Conservation (phyloP, 495 filamentous ascomycete genomes). For the Talaromyces stipitatus region DNA sequence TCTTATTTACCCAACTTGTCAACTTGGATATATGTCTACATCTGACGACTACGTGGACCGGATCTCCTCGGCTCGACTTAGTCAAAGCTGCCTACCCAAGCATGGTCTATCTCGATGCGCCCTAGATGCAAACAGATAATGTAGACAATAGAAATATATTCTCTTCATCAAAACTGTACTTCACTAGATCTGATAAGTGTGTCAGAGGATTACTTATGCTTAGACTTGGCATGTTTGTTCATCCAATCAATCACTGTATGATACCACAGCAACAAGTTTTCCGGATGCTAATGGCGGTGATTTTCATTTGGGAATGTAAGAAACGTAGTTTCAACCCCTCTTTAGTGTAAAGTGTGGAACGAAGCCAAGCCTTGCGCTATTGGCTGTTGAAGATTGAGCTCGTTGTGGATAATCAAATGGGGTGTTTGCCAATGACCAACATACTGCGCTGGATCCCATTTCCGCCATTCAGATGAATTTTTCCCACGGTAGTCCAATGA, state of each 20-base stretch:
- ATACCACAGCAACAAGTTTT: conserved; percentile 3
- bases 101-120: too few relatives aligned
- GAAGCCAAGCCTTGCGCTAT: conserved; percentile 34
- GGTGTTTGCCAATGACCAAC: conserved; percentile 29
- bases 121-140: too few relatives aligned
- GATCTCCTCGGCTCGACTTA: too few relatives aligned
- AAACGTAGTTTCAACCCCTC: conserved; percentile 50
- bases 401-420: conserved; percentile 41
- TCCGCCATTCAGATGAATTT: conserved; percentile 34
- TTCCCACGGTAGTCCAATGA: conserved; percentile 38
- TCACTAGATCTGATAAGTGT: too few relatives aligned
- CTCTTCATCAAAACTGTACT: too few relatives aligned
- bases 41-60: too few relatives aligned
- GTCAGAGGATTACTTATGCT: too few relatives aligned
- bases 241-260: background rate
- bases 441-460: conserved; percentile 34
- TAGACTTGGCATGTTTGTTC: conserved; percentile 1
- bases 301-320: conserved; percentile 48
- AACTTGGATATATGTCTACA: too few relatives aligned
- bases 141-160: too few relatives aligned
- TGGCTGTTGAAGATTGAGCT: conserved; percentile 35
- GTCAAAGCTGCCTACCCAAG: too few relatives aligned
- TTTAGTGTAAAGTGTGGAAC: conserved; percentile 42
- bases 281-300: background rate
- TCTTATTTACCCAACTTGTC: too few relatives aligned